Conservation (phyloP, 2,329 filamentous ascomycete genomes). For the Penicillium sp. region DNA sequence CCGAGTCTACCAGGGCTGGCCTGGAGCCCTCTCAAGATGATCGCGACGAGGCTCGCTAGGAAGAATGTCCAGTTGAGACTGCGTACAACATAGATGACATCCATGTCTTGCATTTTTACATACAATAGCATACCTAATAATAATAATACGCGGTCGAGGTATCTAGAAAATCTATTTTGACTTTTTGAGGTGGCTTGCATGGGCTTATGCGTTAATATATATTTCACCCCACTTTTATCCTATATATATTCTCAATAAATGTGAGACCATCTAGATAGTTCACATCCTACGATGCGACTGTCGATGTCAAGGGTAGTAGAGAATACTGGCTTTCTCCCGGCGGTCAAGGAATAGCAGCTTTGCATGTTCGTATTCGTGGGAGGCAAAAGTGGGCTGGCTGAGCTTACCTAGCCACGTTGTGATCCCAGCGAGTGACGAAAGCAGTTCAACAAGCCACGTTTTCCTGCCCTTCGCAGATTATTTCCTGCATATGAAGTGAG, state of each 20-base stretch:
- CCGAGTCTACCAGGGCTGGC: neutral
- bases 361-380: neutral
- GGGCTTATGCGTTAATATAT: neutral
- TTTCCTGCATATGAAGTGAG: neutral
- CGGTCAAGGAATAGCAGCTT: neutral
- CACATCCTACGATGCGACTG: neutral
- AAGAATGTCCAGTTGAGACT: too few species aligned
- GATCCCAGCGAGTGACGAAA: neutral
- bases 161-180: too few species aligned
- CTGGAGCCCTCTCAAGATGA: too few species aligned
- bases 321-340: neutral
- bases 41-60: too few species aligned
- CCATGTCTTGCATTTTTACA: too few species aligned
- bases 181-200: neutral
- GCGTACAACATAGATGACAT: too few species aligned
- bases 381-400: constrained; percentile 1
- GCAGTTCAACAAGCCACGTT: constrained; percentile 15
- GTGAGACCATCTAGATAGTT: neutral
- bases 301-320: neutral
- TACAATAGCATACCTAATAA: too few species aligned
- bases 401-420: constrained; percentile 3
- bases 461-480: neutral
- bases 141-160: too few species aligned
- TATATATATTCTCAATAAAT: neutral
- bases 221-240: neutral